Conservation (phyloP, 164 flowering plant genomes). For the Vitis cinerea region DNA sequence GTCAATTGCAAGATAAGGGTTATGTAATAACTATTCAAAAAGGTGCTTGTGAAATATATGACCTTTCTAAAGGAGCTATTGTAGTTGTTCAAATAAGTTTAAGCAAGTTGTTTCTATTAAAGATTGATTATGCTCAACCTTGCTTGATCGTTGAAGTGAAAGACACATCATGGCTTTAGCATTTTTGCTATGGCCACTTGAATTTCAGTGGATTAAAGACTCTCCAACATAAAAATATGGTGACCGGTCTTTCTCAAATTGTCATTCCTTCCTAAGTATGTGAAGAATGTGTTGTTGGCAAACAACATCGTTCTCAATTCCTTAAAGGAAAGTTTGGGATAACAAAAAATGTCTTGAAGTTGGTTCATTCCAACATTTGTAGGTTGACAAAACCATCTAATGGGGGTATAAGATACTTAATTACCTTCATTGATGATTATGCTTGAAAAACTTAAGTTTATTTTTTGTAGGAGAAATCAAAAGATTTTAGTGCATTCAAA, state of each 20-base stretch:
- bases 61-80: too few species aligned
- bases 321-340: conserved; percentile 8
- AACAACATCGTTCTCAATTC: background rate
- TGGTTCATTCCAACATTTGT: conserved; percentile 10
- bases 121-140: conserved; percentile 2
- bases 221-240: too few species aligned
- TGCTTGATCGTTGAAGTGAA: background rate
- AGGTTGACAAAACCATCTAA: conserved; percentile 7
- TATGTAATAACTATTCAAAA: background rate
- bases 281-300: background rate
- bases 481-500: too few species aligned
- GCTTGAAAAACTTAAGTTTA: background rate
- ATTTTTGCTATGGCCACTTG: too few species aligned
- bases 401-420: background rate
- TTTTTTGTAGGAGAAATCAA: background rate
- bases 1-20: background rate
- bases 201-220: too few species aligned
- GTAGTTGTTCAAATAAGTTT: background rate
- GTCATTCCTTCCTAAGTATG: conserved; percentile 5
- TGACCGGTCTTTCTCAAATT: conserved; percentile 6
- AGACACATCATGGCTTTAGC: too few species aligned
- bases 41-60: too few species aligned
- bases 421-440: too few species aligned
- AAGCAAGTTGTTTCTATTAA: conserved; percentile 12
- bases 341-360: background rate